phyloP scores from a whole-genome alignment of 2,329 filamentous ascomycete species.

The Curvularia sp. region DNA sequence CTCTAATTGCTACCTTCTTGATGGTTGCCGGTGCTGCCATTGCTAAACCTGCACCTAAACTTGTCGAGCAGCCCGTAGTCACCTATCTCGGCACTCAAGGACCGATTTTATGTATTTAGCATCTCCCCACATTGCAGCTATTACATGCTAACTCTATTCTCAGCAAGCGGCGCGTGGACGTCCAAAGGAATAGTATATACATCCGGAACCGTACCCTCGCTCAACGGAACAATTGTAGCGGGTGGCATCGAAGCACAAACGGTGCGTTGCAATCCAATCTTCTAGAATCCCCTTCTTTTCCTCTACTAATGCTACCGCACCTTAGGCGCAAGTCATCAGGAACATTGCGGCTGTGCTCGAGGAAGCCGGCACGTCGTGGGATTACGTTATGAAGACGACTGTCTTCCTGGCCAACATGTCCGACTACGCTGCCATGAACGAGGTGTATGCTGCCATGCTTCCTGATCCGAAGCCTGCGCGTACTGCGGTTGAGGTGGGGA shows the following conservation, averaged over 20 bases:
- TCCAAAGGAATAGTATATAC: conserved; percentile 45
- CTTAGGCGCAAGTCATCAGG: conserved; percentile 45
- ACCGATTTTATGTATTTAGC: conserved; percentile 34
- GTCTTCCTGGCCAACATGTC: conserved; percentile 45
- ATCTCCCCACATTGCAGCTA: too few relatives aligned
- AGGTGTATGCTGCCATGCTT: conserved; percentile 42
- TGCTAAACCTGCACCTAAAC: conserved; percentile 32
- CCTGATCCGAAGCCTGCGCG: conserved; percentile 41
- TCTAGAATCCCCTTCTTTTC: rapidly evolving
- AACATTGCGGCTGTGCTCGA: conserved; percentile 42
- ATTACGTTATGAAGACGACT: conserved; percentile 46
- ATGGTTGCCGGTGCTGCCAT: conserved; percentile 23
- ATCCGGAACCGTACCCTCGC: conserved; percentile 39
- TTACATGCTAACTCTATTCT: neutral
- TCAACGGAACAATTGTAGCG: conserved; percentile 38
- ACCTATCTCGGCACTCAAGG: conserved; percentile 46
- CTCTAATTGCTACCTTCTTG: conserved; percentile 30
- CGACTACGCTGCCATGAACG: conserved; percentile 46
- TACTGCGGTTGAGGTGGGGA: conserved; percentile 43
- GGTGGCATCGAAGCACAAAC: conserved; percentile 40
- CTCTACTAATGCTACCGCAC: conserved; percentile 1
- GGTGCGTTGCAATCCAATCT: conserved; percentile 10
- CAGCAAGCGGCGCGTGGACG: conserved; percentile 41
- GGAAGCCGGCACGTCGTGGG: conserved; percentile 45
- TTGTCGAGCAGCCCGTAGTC: conserved; percentile 35